phyloP scores from a whole-genome alignment of 2,329 filamentous ascomycete species.

The Colletotrichum aenigma region DNA sequence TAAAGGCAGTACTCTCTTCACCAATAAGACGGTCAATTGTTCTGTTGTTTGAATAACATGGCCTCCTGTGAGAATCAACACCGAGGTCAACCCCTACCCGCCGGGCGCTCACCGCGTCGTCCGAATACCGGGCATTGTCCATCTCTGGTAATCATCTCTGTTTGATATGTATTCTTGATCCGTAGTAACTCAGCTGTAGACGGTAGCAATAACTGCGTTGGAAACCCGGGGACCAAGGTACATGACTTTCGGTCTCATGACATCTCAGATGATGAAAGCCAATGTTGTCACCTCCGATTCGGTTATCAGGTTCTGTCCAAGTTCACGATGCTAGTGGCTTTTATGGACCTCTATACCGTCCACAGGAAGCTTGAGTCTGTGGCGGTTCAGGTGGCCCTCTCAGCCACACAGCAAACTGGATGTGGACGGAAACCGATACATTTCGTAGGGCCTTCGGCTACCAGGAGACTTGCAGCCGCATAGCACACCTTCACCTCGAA shows the following conservation, averaged over 20 bases:
- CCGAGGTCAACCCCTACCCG: too few relatives aligned
- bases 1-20: too few relatives aligned
- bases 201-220: too few relatives aligned
- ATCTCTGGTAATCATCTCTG: too few relatives aligned
- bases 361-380: neutral
- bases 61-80: too few relatives aligned
- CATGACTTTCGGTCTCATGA: too few relatives aligned
- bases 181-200: too few relatives aligned
- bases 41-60: too few relatives aligned
- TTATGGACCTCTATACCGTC: neutral
- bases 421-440: neutral
- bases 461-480: neutral
- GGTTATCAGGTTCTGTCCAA: neutral
- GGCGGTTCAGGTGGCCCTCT: rapidly evolving
- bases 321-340: neutral
- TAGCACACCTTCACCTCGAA: neutral
- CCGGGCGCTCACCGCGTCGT: too few relatives aligned
- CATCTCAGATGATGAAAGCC: neutral
- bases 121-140: too few relatives aligned
- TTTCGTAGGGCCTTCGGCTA: neutral
- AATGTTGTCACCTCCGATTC: neutral
- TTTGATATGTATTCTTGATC: neutral
- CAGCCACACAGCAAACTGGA: neutral
- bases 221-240: too few relatives aligned
- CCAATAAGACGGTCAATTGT: too few relatives aligned